phyloP scores from a whole-genome alignment of 148 eudicot genomes.

The Rhododendron vialii region DNA sequence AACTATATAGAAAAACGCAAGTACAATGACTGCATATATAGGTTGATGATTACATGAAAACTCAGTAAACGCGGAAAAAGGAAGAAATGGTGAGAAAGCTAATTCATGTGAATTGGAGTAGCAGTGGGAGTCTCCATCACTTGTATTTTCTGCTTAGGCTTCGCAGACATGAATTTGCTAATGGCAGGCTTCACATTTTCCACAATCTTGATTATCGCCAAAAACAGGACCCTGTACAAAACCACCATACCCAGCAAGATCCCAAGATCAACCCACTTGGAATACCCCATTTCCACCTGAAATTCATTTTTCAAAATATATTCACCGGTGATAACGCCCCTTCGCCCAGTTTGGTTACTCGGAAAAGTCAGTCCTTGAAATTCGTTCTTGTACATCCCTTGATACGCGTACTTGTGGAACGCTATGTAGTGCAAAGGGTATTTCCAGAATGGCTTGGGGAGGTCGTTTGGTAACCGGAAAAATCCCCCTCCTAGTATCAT shows the following conservation, averaged over 20 bases:
- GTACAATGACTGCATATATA: too few relatives aligned
- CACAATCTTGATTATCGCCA: conserved; percentile 19
- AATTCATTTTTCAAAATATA: too few relatives aligned
- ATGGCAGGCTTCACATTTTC: not conserved
- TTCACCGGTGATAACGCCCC: not conserved
- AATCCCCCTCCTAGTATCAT: conserved; percentile 37
- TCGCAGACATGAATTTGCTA: conserved; percentile 8
- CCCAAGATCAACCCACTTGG: conserved; percentile 14
- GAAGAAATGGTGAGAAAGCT: not conserved
- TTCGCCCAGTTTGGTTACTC: not conserved
- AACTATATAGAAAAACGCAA: too few relatives aligned
- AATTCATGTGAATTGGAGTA: not conserved
- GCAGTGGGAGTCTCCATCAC: not conserved
- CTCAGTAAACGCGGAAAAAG: not conserved
- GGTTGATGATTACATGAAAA: too few relatives aligned
- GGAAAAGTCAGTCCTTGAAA: conserved; percentile 33
- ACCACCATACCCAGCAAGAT: conserved; percentile 40
- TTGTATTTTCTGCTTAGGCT: not conserved
- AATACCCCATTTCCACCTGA: not conserved
- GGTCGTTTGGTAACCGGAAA: conserved; percentile 33
- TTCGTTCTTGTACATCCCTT: conserved; percentile 49
- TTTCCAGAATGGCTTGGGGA: conserved; percentile 34
- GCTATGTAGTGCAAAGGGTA: conserved; percentile 41
- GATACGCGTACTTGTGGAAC: conserved; percentile 30
- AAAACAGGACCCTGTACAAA: conserved; percentile 34